Conservation (phyloP, 257 asterid genomes). For the Solanum peruvianum region DNA sequence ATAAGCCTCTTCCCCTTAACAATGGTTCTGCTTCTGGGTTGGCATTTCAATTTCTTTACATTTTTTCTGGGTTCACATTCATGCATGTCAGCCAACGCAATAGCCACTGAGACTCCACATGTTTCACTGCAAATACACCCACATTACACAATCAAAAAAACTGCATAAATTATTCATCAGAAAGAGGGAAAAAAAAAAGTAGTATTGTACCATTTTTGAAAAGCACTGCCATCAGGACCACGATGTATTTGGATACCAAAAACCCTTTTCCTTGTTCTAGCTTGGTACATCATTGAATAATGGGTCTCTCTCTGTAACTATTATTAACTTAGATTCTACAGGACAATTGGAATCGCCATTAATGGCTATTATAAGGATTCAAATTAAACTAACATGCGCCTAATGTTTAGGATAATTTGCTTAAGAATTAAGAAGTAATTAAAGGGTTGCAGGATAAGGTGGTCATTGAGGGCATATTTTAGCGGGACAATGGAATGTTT, state of each 20-base stretch:
- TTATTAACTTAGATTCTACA: background rate
- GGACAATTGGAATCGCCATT: background rate
- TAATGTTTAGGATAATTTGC: background rate
- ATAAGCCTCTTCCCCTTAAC: background rate
- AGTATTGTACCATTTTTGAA: constrained; percentile 31
- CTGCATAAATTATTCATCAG: background rate
- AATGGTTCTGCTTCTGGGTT: background rate
- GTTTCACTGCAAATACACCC: constrained; percentile 25
- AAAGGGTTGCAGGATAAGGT: background rate
- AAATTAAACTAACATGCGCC: background rate
- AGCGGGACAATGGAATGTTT: background rate
- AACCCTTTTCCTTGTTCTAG: constrained; percentile 39
- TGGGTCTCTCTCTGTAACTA: background rate
- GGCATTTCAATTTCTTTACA: constrained; percentile 19
- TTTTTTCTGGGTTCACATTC: constrained; percentile 24
- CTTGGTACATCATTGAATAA: constrained; percentile 18
- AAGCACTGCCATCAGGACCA: constrained; percentile 67
- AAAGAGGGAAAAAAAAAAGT: background rate
- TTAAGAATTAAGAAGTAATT: too few species aligned
- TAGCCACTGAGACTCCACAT: constrained; percentile 49
- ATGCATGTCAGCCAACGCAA: constrained; percentile 60
- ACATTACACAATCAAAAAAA: background rate
- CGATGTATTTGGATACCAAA: constrained; percentile 29
- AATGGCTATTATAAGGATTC: background rate
- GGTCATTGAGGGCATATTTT: background rate